Evolutionary conservation across 805 yeast genomes (phyloP).

Genomic region (Candida anglica): DNA sequence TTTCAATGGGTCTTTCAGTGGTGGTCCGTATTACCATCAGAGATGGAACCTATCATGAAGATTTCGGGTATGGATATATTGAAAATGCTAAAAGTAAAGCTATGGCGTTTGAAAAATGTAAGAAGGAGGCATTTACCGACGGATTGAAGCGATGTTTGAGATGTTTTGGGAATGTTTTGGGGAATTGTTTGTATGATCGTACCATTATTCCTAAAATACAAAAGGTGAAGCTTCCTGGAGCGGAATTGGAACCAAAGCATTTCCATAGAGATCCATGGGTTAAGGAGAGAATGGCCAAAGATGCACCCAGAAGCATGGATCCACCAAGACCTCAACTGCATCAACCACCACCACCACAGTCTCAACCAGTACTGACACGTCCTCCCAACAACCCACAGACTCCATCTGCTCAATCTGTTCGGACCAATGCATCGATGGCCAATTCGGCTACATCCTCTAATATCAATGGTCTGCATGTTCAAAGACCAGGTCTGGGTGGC

Average conservation of each 20-base stretch:
- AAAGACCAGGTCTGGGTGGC: too few species aligned
- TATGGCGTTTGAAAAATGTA: conserved; percentile 75
- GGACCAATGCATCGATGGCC: background rate
- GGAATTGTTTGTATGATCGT: conserved; percentile 81
- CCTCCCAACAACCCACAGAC: too few species aligned
- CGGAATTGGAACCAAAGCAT: conserved; percentile 26
- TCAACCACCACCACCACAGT: background rate
- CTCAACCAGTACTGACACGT: too few species aligned
- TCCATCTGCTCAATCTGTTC: background rate
- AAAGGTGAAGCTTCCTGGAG: conserved; percentile 32
- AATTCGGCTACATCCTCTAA: background rate
- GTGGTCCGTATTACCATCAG: conserved; percentile 67
- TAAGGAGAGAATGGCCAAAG: conserved; percentile 23
- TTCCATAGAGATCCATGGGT: conserved; percentile 35
- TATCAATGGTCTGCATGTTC: background rate
- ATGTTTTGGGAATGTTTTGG: conserved; percentile 75
- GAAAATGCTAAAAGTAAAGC: conserved; percentile 69
- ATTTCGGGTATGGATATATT: conserved; percentile 69
- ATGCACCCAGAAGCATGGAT: conserved; percentile 1
- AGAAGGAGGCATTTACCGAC: conserved; percentile 82
- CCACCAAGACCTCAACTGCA: background rate
- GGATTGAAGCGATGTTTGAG: conserved; percentile 76
- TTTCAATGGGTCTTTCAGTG: conserved; percentile 65
- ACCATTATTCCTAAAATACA: conserved; percentile 52
- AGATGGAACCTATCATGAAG: conserved; percentile 82